Evolutionary conservation across 768 basidiomycete genomes (phyloP).

Genomic region (Kockovaella imperatae): DNA sequence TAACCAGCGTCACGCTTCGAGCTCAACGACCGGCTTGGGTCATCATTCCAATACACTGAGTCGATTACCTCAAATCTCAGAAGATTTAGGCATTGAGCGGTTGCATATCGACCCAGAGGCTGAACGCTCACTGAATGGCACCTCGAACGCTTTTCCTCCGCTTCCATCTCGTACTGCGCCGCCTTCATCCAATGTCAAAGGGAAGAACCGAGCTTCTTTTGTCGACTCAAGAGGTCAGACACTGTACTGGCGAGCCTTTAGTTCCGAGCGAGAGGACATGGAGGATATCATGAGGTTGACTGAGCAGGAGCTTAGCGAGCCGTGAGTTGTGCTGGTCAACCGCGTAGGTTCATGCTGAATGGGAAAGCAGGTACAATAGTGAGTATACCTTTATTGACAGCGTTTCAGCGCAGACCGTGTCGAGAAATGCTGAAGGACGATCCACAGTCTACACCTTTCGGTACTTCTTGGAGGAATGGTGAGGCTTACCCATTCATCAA

Average conservation of each 20-base stretch:
- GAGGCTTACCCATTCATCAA: slow-evolving; percentile 33
- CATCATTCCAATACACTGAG: too few species aligned
- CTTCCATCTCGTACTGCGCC: too few species aligned
- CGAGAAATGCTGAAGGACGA: not conserved
- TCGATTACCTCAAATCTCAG: too few species aligned
- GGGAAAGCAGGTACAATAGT: slow-evolving; percentile 30
- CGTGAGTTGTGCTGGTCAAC: slow-evolving; percentile 55
- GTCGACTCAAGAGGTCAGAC: slow-evolving; percentile 10
- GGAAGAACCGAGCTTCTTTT: too few species aligned
- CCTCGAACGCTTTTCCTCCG: too few species aligned
- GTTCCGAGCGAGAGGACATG: slow-evolving; percentile 37
- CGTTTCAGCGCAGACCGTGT: not conserved
- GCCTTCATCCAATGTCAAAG: too few species aligned
- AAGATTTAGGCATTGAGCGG: too few species aligned
- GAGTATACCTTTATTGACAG: slow-evolving; percentile 1
- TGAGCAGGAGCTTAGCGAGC: slow-evolving; percentile 86
- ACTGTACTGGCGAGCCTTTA: slow-evolving; percentile 25
- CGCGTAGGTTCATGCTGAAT: not conserved
- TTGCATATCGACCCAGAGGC: too few species aligned
- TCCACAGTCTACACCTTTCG: slow-evolving; percentile 69
- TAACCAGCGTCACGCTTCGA: too few species aligned
- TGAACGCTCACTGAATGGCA: too few species aligned
- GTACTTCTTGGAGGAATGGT: slow-evolving; percentile 96
- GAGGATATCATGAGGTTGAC: slow-evolving; percentile 78
- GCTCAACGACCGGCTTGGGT: too few species aligned